Percentiles rank a stretch among this genome's conserved stretches.
phyloP scores from a whole-genome alignment of 495 filamentous ascomycete species.

The Hypoxylon perforatum region DNA sequence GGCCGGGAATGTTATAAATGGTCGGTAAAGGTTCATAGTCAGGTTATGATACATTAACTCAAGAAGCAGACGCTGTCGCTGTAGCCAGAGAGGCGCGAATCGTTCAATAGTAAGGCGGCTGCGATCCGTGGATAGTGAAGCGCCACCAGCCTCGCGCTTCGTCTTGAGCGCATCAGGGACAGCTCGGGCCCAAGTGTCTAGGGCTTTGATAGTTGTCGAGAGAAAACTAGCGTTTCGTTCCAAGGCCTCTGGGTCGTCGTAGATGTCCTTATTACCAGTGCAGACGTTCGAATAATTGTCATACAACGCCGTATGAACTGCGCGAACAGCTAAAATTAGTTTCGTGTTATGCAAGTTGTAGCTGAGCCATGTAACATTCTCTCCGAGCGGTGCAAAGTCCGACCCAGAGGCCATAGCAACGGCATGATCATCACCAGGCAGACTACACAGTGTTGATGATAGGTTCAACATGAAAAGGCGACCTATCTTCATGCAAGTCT shows the following conservation, averaged over 20 bases:
- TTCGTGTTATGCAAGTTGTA: slow-evolving; percentile 53
- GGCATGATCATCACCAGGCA: slow-evolving; percentile 53
- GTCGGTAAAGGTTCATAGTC: slow-evolving; percentile 52
- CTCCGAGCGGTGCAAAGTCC: slow-evolving; percentile 49
- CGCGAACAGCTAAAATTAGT: slow-evolving; percentile 52
- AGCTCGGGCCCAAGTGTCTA: slow-evolving; percentile 48
- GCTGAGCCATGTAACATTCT: slow-evolving; percentile 55
- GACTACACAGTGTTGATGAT: slow-evolving; percentile 47
- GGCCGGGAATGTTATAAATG: slow-evolving; percentile 55
- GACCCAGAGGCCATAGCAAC: slow-evolving; percentile 52
- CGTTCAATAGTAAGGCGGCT: slow-evolving; percentile 47
- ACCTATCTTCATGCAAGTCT: slow-evolving; percentile 63
- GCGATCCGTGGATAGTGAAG: slow-evolving; percentile 51
- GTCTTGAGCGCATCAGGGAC: slow-evolving; percentile 53
- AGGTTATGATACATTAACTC: slow-evolving; percentile 59
- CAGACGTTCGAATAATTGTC: slow-evolving; percentile 44
- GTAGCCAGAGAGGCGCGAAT: slow-evolving; percentile 52
- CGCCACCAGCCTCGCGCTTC: slow-evolving; percentile 45
- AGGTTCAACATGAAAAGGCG: slow-evolving; percentile 55
- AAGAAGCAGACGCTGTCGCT: slow-evolving; percentile 58
- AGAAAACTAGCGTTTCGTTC: slow-evolving; percentile 46
- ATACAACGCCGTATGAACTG: slow-evolving; percentile 53
- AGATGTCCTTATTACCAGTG: slow-evolving; percentile 29
- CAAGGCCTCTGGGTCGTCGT: slow-evolving; percentile 33
- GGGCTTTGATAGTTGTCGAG: slow-evolving; percentile 24